Conservation (phyloP, 75 land plant genomes). For the Adiantum capillusveneris region DNA sequence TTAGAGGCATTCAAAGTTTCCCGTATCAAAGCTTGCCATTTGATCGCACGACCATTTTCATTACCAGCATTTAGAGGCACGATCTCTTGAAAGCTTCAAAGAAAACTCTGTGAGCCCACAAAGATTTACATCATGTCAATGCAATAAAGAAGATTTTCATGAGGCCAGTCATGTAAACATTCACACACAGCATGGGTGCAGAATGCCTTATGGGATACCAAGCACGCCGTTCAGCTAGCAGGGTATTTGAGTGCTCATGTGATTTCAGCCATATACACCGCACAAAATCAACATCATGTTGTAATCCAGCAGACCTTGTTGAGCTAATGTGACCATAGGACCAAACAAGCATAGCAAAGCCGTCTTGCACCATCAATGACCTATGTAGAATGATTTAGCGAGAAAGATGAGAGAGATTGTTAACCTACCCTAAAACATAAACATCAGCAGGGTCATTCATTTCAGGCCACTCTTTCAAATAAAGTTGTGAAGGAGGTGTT, state of each 20-base stretch:
- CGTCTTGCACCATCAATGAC: too few species aligned
- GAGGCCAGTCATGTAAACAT: not conserved
- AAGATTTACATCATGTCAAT: not conserved
- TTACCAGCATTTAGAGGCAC: conserved; percentile 98
- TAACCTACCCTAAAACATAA: too few species aligned
- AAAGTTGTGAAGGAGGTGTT: too few species aligned
- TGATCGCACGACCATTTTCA: conserved; percentile 51
- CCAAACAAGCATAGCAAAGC: too few species aligned
- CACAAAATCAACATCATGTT: too few species aligned
- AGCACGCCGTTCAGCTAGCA: not conserved
- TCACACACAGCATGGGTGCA: not conserved
- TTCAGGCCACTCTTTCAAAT: conserved; percentile 67
- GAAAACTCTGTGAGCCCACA: not conserved
- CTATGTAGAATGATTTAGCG: too few species aligned
- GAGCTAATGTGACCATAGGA: conserved; percentile 73
- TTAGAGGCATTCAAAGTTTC: conserved; percentile 48
- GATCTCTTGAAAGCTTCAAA: conserved; percentile 77
- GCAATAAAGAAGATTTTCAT: not conserved
- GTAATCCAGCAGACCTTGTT: too few species aligned
- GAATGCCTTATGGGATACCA: not conserved
- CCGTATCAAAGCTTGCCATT: conserved; percentile 81
- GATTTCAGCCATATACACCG: too few species aligned
- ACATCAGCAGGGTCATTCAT: conserved; percentile 74
- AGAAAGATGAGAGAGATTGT: too few species aligned
- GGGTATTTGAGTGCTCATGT: not conserved